Evolutionary conservation across 768 basidiomycete genomes (phyloP).

Genomic region (Boletus fagicola): DNA sequence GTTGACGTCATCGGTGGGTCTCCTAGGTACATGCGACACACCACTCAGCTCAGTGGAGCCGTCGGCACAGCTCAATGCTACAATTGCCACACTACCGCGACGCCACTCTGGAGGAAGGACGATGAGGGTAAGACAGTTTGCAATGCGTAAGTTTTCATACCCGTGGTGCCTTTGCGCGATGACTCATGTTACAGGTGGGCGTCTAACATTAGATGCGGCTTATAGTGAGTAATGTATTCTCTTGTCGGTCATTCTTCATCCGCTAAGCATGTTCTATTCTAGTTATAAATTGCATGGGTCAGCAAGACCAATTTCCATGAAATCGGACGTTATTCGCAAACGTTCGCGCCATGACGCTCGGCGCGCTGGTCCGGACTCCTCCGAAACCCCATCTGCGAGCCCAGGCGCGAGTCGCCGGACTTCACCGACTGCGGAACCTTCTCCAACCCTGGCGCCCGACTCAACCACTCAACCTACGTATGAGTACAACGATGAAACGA

Average conservation of each 20-base stretch:
- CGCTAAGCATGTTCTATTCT: constrained; percentile 9
- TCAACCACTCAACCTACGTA: constrained; percentile 60
- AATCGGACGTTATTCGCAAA: constrained; percentile 86
- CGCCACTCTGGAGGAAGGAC: constrained; percentile 87
- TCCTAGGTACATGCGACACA: constrained; percentile 30
- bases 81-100: constrained; percentile 87
- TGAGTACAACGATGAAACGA: constrained; percentile 48
- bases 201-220: constrained; percentile 55
- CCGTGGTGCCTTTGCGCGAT: constrained; percentile 4
- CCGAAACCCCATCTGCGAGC: constrained; percentile 73
- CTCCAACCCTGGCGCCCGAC: constrained; percentile 69
- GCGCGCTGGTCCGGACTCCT: constrained; percentile 47
- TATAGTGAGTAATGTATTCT: constrained; percentile 51
- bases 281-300: constrained; percentile 84
- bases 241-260: neutral
- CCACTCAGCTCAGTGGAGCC: constrained; percentile 29
- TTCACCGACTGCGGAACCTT: constrained; percentile 59
- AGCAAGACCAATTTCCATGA: constrained; percentile 86
- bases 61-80: constrained; percentile 71
- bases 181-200: constrained; percentile 11
- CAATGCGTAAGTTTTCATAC: constrained; percentile 71
- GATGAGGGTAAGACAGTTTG: constrained; percentile 90
- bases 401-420: constrained; percentile 72
- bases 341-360: constrained; percentile 80
- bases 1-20: constrained; percentile 71